Conservation (phyloP, 208 protist genomes). For the Acanthamoeba triangularis region DNA sequence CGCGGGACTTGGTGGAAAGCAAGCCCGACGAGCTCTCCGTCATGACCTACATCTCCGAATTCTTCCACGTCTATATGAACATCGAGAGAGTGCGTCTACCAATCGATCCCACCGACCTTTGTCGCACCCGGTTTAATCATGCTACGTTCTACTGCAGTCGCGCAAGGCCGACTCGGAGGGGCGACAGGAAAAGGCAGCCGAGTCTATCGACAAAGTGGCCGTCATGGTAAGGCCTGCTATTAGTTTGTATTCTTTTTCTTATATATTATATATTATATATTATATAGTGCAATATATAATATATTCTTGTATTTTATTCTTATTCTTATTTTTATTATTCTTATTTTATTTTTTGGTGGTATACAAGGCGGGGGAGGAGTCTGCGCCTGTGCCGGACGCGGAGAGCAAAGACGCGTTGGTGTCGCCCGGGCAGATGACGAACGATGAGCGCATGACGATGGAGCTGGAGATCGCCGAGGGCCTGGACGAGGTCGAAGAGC, state of each 20-base stretch:
- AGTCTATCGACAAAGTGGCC: not conserved
- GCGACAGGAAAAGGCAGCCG: not conserved
- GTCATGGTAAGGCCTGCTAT: no score
- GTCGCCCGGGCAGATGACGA: not conserved
- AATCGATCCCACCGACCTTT: not conserved
- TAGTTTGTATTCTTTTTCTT: no score
- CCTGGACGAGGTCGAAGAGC: slow-evolving; percentile 11
- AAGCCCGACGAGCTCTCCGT: slow-evolving; percentile 76
- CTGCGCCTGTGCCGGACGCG: no score
- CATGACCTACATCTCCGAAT: slow-evolving; percentile 78
- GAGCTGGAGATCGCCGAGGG: not conserved
- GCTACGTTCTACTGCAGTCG: not conserved
- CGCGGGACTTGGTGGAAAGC: slow-evolving; percentile 63
- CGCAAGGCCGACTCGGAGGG: not conserved
- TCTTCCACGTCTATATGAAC: slow-evolving; percentile 79
- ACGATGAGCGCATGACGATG: not conserved
- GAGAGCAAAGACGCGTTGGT: not conserved
- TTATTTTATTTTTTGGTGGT: no score
- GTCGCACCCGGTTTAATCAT: not conserved
- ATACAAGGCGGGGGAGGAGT: no score
- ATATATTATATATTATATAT: no score
- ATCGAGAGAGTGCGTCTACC: not conserved
- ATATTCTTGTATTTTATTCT: no score
- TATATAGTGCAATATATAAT: no score
- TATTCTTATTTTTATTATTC: no score